phyloP scores from a whole-genome alignment of 1,139 yeast genomes.

The Spathaspora sp. region DNA sequence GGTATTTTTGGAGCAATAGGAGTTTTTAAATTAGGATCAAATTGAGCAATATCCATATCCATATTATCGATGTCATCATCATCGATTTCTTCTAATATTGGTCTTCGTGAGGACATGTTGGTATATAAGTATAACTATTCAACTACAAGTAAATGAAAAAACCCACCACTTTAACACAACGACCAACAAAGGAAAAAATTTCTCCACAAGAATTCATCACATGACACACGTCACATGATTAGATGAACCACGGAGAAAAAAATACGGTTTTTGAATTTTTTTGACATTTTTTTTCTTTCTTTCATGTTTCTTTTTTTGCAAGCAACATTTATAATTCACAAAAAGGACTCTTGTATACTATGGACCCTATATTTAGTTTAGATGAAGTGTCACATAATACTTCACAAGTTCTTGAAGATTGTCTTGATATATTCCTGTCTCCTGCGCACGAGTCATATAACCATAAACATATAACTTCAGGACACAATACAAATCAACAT shows the following conservation, averaged over 20 bases:
- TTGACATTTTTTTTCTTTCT: neutral
- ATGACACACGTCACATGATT: neutral
- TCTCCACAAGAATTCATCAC: neutral
- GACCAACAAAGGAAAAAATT: neutral
- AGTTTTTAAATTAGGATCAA: constrained; percentile 71
- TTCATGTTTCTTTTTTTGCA: too few species aligned
- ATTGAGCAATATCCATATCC: constrained; percentile 91
- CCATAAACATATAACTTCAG: constrained; percentile 11
- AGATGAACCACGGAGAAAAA: neutral
- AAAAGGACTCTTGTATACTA: neutral
- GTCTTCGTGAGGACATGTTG: constrained; percentile 47
- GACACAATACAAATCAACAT: constrained; percentile 15
- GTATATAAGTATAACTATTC: neutral
- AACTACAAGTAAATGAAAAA: neutral
- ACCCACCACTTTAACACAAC: neutral
- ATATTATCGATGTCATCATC: constrained; percentile 89
- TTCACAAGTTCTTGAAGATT: constrained; percentile 31
- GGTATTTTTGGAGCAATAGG: constrained; percentile 69
- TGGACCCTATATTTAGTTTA: constrained; percentile 2
- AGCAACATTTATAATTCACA: too few species aligned
- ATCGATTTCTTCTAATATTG: constrained; percentile 77
- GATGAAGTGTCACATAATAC: constrained; percentile 20
- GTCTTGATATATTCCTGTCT: constrained; percentile 25
- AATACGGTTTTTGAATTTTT: too few species aligned
- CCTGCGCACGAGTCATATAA: constrained; percentile 20